Evolutionary conservation across 768 basidiomycete genomes (phyloP).

Genomic region (Phylloporus scabripes): DNA sequence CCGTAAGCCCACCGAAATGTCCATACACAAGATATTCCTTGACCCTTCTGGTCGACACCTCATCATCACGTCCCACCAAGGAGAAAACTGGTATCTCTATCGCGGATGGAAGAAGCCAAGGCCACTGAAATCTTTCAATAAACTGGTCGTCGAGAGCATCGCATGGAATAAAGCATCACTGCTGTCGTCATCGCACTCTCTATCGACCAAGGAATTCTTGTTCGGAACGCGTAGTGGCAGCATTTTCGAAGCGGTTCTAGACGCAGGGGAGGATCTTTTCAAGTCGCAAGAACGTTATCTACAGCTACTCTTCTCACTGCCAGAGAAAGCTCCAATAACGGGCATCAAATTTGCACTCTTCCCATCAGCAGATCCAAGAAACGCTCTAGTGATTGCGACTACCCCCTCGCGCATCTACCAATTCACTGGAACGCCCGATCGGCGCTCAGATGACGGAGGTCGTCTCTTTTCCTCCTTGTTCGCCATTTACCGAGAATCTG

Average conservation of each 20-base stretch:
- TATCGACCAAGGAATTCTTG: conserved; percentile 78
- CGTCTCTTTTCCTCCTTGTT: conserved; percentile 75
- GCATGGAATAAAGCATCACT: conserved; percentile 82
- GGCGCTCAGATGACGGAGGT: conserved; percentile 67
- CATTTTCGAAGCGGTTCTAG: conserved; percentile 84
- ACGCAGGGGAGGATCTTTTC: conserved; percentile 89
- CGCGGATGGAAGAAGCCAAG: conserved; percentile 77
- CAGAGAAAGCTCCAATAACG: conserved; percentile 77
- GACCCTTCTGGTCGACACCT: conserved; percentile 93
- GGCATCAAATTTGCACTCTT: conserved; percentile 81
- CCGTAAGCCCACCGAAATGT: conserved; percentile 68
- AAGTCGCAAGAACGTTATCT: conserved; percentile 82
- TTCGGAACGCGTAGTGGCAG: conserved; percentile 82
- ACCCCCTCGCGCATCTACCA: conserved; percentile 90
- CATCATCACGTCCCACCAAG: conserved; percentile 76
- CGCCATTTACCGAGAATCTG: conserved; percentile 62
- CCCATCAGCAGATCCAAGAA: conserved; percentile 56
- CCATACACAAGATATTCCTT: conserved; percentile 78
- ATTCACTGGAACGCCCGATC: conserved; percentile 66
- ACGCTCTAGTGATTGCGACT: conserved; percentile 69
- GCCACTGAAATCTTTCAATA: conserved; percentile 66
- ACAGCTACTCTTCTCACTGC: conserved; percentile 67
- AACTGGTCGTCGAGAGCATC: conserved; percentile 84
- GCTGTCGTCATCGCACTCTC: conserved; percentile 58
- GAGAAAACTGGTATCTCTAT: conserved; percentile 92